Evolutionary conservation across 345 rosid genomes (phyloP).

Genomic region (Euphorbia pulcherrima): DNA sequence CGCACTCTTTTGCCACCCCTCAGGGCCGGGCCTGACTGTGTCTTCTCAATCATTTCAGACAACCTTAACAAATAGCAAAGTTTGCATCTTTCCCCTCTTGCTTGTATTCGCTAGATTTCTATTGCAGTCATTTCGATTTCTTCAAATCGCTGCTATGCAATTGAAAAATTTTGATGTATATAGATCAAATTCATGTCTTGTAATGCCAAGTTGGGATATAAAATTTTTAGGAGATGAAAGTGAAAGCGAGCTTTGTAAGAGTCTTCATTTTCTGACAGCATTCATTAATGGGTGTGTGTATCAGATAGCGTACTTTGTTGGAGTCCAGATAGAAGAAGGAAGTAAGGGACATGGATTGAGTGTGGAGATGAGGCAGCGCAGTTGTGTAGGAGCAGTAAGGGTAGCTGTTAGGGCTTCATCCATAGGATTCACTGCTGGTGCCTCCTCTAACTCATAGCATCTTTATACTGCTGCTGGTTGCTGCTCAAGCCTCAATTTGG

Average conservation of each 20-base stretch:
- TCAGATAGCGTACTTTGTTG: constrained; percentile 79
- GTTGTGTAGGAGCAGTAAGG: constrained; percentile 78
- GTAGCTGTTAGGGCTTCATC: constrained; percentile 77
- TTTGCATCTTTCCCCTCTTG: not conserved
- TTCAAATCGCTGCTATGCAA: not conserved
- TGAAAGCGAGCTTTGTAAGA: not conserved
- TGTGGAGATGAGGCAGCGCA: constrained; percentile 66
- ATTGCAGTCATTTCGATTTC: not conserved
- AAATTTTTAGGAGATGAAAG: not conserved
- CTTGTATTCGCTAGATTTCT: not conserved
- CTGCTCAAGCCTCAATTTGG: not conserved
- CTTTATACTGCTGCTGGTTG: constrained; percentile 7
- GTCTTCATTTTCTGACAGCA: not conserved
- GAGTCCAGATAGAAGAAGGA: constrained; percentile 67
- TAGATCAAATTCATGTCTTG: not conserved
- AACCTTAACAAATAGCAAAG: not conserved
- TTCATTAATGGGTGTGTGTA: constrained; percentile 6
- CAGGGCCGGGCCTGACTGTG: too few relatives aligned
- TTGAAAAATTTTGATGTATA: not conserved
- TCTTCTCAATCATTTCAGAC: not conserved
- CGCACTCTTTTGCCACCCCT: too few relatives aligned
- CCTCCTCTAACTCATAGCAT: constrained; percentile 38
- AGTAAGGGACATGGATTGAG: constrained; percentile 45
- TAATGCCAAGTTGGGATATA: not conserved
- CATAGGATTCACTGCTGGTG: constrained; percentile 42